Percentiles rank a stretch among this genome's conserved stretches.
These are phyloP conservation scores for Apiotrichum montevideense DNA, from an alignment of 1,284 basidiomycete species.

Conservation along the genomic window DNA sequence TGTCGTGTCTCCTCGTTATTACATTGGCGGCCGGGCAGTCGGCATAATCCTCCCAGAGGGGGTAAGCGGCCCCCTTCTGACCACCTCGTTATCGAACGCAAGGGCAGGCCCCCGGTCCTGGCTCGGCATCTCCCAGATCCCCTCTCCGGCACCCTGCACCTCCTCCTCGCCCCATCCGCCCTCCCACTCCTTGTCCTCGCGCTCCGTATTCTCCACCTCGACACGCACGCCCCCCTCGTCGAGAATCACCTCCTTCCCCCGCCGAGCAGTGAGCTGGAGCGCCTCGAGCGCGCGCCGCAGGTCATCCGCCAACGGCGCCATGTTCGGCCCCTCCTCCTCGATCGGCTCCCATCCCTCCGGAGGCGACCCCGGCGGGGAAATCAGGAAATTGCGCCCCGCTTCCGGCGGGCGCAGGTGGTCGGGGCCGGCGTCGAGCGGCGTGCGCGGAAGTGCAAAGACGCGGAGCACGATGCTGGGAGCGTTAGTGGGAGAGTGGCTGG, in stretches of 20 bases:
- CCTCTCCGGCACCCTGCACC: constrained; percentile 1
- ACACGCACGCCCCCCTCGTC: constrained; percentile 40
- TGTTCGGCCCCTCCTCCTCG: constrained; percentile 85
- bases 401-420: constrained; percentile 65
- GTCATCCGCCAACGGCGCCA: constrained; percentile 78
- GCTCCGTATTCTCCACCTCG: constrained; percentile 38
- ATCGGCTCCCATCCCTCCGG: constrained; percentile 95
- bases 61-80: constrained; percentile 8
- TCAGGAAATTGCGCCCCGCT: constrained; percentile 87
- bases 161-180: constrained; percentile 13
- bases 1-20: too few relatives aligned
- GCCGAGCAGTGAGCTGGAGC: constrained; percentile 39
- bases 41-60: constrained; percentile 31
- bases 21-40: constrained; percentile 35
- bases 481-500: not conserved
- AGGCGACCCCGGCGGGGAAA: constrained; percentile 96
- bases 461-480: constrained; percentile 56
- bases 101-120: not conserved
- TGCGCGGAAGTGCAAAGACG: constrained; percentile 72
- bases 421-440: constrained; percentile 50
- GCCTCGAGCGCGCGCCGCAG: constrained; percentile 68
- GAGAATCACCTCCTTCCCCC: constrained; percentile 35
- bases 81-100: not conserved
- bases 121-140: constrained; percentile 14
- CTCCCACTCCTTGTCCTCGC: constrained; percentile 15